Conservation (phyloP, 306 rosid species). For the Vigna mungo region DNA sequence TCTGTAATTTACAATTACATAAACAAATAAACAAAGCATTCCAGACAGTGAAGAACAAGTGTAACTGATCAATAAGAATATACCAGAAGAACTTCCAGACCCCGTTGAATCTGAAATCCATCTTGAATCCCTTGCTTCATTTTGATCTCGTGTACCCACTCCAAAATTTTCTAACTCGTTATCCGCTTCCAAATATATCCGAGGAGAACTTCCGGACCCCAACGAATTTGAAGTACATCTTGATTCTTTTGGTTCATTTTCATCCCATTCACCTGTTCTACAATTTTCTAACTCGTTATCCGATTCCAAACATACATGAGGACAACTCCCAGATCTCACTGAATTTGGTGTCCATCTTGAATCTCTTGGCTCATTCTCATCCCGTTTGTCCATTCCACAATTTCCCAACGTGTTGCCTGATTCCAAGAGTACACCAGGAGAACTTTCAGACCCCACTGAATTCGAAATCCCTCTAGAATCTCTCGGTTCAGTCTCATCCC, state of each 20-base stretch:
- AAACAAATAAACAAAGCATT: constrained; percentile 32
- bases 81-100: constrained; percentile 58
- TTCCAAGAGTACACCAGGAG: constrained; percentile 53
- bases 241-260: constrained; percentile 47
- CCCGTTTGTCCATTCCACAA: constrained; percentile 45
- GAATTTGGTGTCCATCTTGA: constrained; percentile 50
- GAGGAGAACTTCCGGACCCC: constrained; percentile 50
- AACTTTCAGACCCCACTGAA: constrained; percentile 45
- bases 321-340: constrained; percentile 45
- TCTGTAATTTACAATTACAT: constrained; percentile 32
- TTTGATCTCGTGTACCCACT: constrained; percentile 43
- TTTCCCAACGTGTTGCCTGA: constrained; percentile 62
- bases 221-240: constrained; percentile 47
- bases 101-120: constrained; percentile 46
- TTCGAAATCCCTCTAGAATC: constrained; percentile 51
- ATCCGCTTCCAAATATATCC: constrained; percentile 55
- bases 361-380: constrained; percentile 48
- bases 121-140: constrained; percentile 48
- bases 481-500: constrained; percentile 43
- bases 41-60: constrained; percentile 26
- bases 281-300: constrained; percentile 69
- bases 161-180: constrained; percentile 62
- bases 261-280: constrained; percentile 45
- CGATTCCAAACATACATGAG: constrained; percentile 50
- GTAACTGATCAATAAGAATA: constrained; percentile 38